Evolutionary conservation across 176 grass and related monocot species (phyloP), one percentile per base, ranked within the genome.

Genomic region (Zoysia pacifica): DNA sequence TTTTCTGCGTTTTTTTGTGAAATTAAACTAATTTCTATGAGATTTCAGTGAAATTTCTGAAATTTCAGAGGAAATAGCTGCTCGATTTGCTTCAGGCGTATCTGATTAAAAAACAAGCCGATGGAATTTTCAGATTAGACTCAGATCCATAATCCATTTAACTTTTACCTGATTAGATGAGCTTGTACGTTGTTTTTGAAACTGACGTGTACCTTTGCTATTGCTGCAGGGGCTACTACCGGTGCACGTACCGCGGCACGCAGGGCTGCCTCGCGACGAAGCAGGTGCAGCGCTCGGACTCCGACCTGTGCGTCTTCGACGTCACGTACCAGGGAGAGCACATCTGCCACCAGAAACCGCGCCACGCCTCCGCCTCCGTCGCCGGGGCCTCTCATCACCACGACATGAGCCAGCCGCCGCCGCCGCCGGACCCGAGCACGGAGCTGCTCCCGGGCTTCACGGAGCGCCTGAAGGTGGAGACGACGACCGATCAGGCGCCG

Each of bases 201-300:
- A 6, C 68, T 73, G 45, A 50, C 55, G 35, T 19, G 67, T 3
- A 63, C 20, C 44, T 0, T 9, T 35, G 7, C 0, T 13, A 65
- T 16, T 48, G 0, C 47, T 74, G 69, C 87, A 99, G 96, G 81
- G 88, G 88, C 0, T 99, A 99, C 82, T 95, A 99, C 72, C 90
- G 96, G 36, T 99, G 96, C 88, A 95, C 96, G 36, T 83, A 89
- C 73, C 86, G 91, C 59, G 82, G 53, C 13, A 4, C 59, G 63
- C 88, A 93, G 56, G 75, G 85, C n/a, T 99, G 96, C 64, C 76
- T 38, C 1, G 92, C 96, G 8, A 84, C 72, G 59, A 99, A 93
- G 77, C 92, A 99, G 46, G 96, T 99, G 83, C 92, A 99, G 88
- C 89, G 92, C 62, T 93, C 90, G 6, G 92, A 90, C 72, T 42